Evolutionary conservation across 2,329 filamentous ascomycete species (phyloP).

Genomic region (Onygena corvina): DNA sequence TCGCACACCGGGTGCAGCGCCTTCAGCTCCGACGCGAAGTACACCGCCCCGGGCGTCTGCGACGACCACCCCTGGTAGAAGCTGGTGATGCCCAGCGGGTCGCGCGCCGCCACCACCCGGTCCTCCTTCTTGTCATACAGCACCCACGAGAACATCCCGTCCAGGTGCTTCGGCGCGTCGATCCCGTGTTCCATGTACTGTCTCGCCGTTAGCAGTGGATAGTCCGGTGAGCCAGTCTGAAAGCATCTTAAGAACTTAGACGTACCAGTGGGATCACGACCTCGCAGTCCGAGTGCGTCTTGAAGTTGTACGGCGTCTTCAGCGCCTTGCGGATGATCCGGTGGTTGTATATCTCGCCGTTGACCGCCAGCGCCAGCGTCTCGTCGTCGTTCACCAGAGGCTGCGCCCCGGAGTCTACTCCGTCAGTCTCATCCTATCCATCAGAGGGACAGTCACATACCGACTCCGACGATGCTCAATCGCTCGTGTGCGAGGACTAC

Average conservation of each 20-base stretch:
- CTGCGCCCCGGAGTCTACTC: conserved; percentile 78
- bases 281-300: conserved; percentile 97
- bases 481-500: conserved; percentile 91
- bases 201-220: not conserved
- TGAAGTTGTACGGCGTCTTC: conserved; percentile 82
- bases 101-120: conserved; percentile 82
- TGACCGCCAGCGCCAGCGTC: conserved; percentile 83
- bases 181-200: conserved; percentile 87
- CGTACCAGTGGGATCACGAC: conserved; percentile 93
- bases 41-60: conserved; percentile 68
- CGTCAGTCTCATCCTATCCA: conserved; percentile 11
- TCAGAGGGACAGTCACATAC: conserved; percentile 41
- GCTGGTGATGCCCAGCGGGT: conserved; percentile 93
- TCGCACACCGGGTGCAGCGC: conserved; percentile 87
- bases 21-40: conserved; percentile 96
- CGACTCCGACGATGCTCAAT: conserved; percentile 92
- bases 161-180: conserved; percentile 83
- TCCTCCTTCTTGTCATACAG: conserved; percentile 92
- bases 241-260: conserved; percentile 13
- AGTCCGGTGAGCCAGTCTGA: not conserved
- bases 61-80: conserved; percentile 93
- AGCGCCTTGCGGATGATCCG: conserved; percentile 80
- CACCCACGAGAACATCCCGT: conserved; percentile 99
- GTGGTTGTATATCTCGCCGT: conserved; percentile 99
- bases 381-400: conserved; percentile 86